Percentiles rank a stretch among this genome's conserved stretches.
Conservation (phyloP, 1,284 basidiomycete species). For the Afroboletus lepidellus region DNA sequence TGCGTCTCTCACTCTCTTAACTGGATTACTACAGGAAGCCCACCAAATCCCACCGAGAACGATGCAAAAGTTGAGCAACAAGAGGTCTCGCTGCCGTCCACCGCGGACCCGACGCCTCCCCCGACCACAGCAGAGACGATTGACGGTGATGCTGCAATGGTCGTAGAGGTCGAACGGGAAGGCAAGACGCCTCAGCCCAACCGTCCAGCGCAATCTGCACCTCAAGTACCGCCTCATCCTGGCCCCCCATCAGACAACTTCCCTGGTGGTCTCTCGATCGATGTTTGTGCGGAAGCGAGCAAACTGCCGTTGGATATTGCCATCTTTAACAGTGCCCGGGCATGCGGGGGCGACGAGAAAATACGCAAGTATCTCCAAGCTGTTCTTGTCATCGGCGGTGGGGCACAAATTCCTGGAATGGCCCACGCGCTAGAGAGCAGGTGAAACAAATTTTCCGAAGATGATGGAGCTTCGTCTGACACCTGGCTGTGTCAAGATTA, state of each 20-base stretch:
- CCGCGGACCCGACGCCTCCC: constrained; percentile 35
- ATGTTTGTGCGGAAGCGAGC: constrained; percentile 82
- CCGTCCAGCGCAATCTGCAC: constrained; percentile 18
- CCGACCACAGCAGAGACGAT: constrained; percentile 23
- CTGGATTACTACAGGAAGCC: constrained; percentile 20
- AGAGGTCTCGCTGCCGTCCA: constrained; percentile 32
- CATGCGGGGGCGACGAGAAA: constrained; percentile 85
- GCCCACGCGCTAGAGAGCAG: constrained; percentile 77
- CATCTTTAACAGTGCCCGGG: constrained; percentile 87
- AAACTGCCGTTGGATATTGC: constrained; percentile 93
- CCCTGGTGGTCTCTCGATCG: constrained; percentile 49
- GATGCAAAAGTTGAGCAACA: constrained; percentile 36
- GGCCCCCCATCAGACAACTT: constrained; percentile 26
- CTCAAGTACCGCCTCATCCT: constrained; percentile 18
- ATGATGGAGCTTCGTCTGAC: constrained; percentile 9
- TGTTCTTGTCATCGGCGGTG: constrained; percentile 87
- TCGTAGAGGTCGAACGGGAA: constrained; percentile 53
- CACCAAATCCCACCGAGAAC: constrained; percentile 25
- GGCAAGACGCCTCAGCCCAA: constrained; percentile 35
- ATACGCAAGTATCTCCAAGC: constrained; percentile 87
- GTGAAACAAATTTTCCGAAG: constrained; percentile 38
- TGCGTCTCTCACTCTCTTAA: neutral
- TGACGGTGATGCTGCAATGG: constrained; percentile 41
- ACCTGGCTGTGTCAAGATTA: constrained; percentile 40
- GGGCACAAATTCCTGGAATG: constrained; percentile 72